Evolutionary conservation across 2,329 filamentous ascomycete species (phyloP), one percentile per base, ranked within the genome.

Genomic region (Sclerotinia subarctica): DNA sequence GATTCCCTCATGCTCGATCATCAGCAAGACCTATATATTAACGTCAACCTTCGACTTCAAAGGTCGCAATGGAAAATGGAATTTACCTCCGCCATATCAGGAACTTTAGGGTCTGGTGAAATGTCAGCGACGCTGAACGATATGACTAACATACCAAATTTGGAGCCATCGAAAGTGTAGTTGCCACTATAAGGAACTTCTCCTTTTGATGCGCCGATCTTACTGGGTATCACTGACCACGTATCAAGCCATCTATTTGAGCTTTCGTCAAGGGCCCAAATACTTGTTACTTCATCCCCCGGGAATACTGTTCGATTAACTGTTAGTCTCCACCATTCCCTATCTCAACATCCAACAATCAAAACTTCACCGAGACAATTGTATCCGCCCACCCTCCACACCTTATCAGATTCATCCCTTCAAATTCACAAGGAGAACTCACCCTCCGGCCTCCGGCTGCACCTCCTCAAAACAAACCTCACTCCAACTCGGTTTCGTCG

Each of bases 221-320:
- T 21, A 29, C 51, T 59, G 11, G 66, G 66, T 15, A 49, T 19
- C 4, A 68, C 32, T 4, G 59, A 64, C 59, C 66, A 68, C 17
- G 38, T 56, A 64, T 64, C 66, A 11, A 64, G 42, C 66, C 66
- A 68, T 32, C 49, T 38, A 17, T 62, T 46, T 8, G 66, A 54
- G 11, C 5, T 35, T 29, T 47, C 42, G 19, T 64, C 38, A 49
- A 64, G 59, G 3, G 29, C 19, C 57, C 35, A 68, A 35, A 24
- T 38, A 49, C 66, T 68, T 46, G 49, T 68, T 49, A 64, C 24
- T 42, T 56, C 17, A 29, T 68, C 58, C 5, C 59, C 66, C 24
- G 52, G 42, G 32, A 65, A 68, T 44, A 58, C 66, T 68, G 19
- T 67, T 63, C n/a, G 3, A 6, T 44, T 7, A 7, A 54, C 21